These are phyloP conservation scores for Yamadazyma blattariae DNA, from an alignment of 1,139 yeast species.

Conservation along the genomic window DNA sequence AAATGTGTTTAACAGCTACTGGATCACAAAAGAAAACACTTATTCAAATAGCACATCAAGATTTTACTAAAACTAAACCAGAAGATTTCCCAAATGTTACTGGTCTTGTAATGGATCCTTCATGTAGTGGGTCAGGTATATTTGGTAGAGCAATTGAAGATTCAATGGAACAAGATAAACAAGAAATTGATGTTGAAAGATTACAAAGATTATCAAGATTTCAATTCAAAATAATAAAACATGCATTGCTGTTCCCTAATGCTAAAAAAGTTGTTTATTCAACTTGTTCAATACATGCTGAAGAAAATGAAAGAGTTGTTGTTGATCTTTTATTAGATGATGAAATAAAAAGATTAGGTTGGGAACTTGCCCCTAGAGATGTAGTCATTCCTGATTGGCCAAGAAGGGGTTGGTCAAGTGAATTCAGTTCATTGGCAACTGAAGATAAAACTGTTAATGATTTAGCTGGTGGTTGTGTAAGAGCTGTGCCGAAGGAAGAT, in stretches of 20 bases:
- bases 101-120: constrained; percentile 90
- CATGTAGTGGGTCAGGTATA: constrained; percentile 97
- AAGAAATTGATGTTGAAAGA: constrained; percentile 52
- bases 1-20: constrained; percentile 81
- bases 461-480: constrained; percentile 80
- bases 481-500: constrained; percentile 82
- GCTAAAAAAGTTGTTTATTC: constrained; percentile 86
- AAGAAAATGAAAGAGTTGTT: constrained; percentile 92
- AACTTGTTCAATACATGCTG: constrained; percentile 91
- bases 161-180: constrained; percentile 35
- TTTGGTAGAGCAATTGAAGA: constrained; percentile 77
- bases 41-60: constrained; percentile 74
- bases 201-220: constrained; percentile 75
- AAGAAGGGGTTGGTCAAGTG: constrained; percentile 73
- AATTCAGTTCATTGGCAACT: constrained; percentile 52
- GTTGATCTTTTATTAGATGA: constrained; percentile 67
- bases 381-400: constrained; percentile 82
- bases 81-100: constrained; percentile 61
- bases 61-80: constrained; percentile 73
- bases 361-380: constrained; percentile 65
- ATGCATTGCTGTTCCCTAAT: constrained; percentile 78
- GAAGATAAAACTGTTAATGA: constrained; percentile 45
- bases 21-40: constrained; percentile 41
- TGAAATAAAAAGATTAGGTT: constrained; percentile 59
- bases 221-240: constrained; percentile 83